These are phyloP conservation scores for Fusarium torulosum DNA, from an alignment of 2,329 filamentous ascomycete species.

Conservation along the genomic window DNA sequence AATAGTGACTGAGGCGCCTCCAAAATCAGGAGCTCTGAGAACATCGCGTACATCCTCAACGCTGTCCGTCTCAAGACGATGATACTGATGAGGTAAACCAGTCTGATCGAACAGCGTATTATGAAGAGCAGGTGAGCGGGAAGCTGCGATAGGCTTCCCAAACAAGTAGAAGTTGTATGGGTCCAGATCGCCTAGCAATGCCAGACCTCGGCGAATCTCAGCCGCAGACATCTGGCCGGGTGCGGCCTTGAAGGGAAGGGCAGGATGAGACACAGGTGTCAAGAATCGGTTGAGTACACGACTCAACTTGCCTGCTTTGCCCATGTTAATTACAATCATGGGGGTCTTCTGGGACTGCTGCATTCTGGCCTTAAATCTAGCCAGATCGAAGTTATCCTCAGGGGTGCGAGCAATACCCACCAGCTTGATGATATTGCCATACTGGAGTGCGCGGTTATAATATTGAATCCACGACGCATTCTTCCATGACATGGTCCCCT, in stretches of 20 bases:
- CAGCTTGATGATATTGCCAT: conserved; percentile 94
- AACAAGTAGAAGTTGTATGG: conserved; percentile 87
- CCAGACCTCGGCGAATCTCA: conserved; percentile 84
- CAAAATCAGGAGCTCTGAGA: conserved; percentile 80
- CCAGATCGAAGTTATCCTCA: conserved; percentile 88
- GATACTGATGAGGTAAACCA: conserved; percentile 89
- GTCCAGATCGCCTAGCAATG: conserved; percentile 82
- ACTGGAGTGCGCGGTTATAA: conserved; percentile 91
- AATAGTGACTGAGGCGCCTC: conserved; percentile 95
- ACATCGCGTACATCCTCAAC: conserved; percentile 71
- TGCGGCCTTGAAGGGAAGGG: conserved; percentile 91
- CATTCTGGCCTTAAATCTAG: conserved; percentile 84
- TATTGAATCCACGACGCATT: conserved; percentile 92
- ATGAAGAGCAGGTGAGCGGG: conserved; percentile 89
- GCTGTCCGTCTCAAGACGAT: conserved; percentile 77
- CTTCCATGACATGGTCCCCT: conserved; percentile 83
- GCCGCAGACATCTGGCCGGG: conserved; percentile 92
- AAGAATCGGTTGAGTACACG: conserved; percentile 92
- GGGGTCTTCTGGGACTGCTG: conserved; percentile 80
- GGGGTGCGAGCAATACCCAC: conserved; percentile 82
- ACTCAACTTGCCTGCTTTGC: conserved; percentile 85
- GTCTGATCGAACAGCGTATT: conserved; percentile 82
- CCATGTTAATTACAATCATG: conserved; percentile 97
- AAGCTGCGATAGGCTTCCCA: conserved; percentile 84
- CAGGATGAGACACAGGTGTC: conserved; percentile 92